Evolutionary conservation across 306 rosid species (phyloP), one percentile per base, ranked within the genome.

Genomic region (Oxytropis ochrocephala): DNA sequence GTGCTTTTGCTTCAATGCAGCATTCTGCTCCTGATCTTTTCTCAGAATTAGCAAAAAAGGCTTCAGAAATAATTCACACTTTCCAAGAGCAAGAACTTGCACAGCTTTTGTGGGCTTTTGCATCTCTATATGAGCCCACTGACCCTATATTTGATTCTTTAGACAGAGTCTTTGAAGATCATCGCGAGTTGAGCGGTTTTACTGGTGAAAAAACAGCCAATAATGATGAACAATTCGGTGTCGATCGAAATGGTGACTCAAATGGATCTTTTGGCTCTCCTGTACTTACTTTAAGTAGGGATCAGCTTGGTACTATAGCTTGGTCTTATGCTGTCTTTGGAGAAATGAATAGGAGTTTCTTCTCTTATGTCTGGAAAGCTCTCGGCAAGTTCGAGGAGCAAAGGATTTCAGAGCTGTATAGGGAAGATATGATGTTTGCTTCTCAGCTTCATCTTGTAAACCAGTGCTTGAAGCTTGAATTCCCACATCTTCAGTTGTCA

Each of bases 1-100:
- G 97, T 76, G 94, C 97, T 73, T 94, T 94, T 73, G 98, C 98
- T 67, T 84, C 92, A 47, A 94, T 90, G 98, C 88, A 83, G 79
- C 98, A 90, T 64, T 88, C 97, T 54, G 90, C 95, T 63, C 73
- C 95, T 38, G 89, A 80, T 58, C 98, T 94, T 61, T 94, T 94
- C 63, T 57, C 76, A 1, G 85, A 81, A 75, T 78, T 94, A 79
- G 81, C 88, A 1, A 82, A 57, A 68, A 85, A 84, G 79, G 97
- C 96, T 36, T 81, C 95, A 6, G 70, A 78, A 43, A 79, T 90
- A 72, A 84, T 87, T 74, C 87, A 82, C 60, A 85, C 96, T 12
- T 88, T 94, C 75, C 91, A 70, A 69, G 98, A 85, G 76, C 98
- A 90, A 83, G 98, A 94, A 82, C 85, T 90, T 64, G 88, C 97